Percentiles rank a stretch among this genome's conserved stretches.
These are phyloP conservation scores for Nemania sp. DNA, from an alignment of 2,329 filamentous ascomycete species.

Conservation along the genomic window DNA sequence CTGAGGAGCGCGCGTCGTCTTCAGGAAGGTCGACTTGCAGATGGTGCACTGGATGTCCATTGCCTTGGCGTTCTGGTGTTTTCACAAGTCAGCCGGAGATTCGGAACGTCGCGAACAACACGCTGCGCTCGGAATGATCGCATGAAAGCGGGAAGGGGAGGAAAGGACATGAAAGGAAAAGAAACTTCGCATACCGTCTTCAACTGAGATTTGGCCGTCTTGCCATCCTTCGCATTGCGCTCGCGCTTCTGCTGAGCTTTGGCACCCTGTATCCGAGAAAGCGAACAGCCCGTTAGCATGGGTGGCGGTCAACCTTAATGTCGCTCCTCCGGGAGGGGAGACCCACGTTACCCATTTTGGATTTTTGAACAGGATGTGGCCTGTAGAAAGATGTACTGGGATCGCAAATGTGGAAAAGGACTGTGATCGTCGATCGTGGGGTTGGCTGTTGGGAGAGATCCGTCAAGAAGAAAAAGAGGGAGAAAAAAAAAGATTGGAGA, in stretches of 20 bases:
- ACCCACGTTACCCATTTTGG: slow-evolving; percentile 31
- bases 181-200: slow-evolving; percentile 60
- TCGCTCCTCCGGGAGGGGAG: neutral
- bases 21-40: slow-evolving; percentile 79
- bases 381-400: neutral
- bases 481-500: slow-evolving; percentile 26
- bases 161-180: neutral
- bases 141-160: neutral
- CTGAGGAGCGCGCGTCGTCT: slow-evolving; percentile 74
- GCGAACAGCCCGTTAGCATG: slow-evolving; percentile 16
- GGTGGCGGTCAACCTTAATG: neutral
- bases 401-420: neutral
- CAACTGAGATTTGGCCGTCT: slow-evolving; percentile 66
- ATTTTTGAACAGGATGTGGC: too few species aligned
- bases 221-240: slow-evolving; percentile 66
- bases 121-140: neutral
- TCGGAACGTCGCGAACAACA: neutral
- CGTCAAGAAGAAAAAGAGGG: slow-evolving; percentile 19
- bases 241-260: slow-evolving; percentile 74
- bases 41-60: slow-evolving; percentile 76
- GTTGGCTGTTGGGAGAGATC: slow-evolving; percentile 15
- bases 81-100: neutral
- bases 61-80: slow-evolving; percentile 67
- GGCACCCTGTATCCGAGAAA: slow-evolving; percentile 55
- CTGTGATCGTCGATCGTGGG: slow-evolving; percentile 10